phyloP scores from a whole-genome alignment of 371 early-diverging fungal genomes.

The Mucor racemosus region DNA sequence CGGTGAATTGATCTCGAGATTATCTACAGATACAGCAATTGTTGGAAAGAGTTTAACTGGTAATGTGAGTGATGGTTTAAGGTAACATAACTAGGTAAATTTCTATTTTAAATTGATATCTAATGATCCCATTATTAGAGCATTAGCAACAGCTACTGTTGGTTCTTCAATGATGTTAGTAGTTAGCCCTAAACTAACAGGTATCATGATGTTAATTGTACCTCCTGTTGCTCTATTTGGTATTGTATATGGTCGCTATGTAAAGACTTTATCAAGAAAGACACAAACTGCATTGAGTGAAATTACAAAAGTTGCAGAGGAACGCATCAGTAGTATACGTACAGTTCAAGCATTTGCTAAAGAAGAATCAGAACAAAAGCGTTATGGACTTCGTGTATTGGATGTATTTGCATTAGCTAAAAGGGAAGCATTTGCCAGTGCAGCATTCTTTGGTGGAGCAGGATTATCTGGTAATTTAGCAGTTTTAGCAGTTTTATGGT shows the following conservation, averaged over 20 bases:
- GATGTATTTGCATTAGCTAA: constrained; percentile 67
- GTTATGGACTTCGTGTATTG: constrained; percentile 59
- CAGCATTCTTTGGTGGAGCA: constrained; percentile 77
- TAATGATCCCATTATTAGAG: constrained; percentile 25
- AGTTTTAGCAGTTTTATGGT: constrained; percentile 76
- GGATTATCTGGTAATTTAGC: constrained; percentile 80
- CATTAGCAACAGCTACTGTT: constrained; percentile 59
- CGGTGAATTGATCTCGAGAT: constrained; percentile 80
- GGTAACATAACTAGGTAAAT: constrained; percentile 31
- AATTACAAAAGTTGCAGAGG: constrained; percentile 78
- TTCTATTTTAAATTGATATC: not conserved
- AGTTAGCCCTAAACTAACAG: constrained; percentile 70
- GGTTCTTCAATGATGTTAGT: constrained; percentile 77
- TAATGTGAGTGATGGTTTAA: constrained; percentile 81
- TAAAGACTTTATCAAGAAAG: constrained; percentile 65
- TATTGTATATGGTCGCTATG: constrained; percentile 74
- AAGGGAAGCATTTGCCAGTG: constrained; percentile 75
- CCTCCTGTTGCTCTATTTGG: constrained; percentile 78
- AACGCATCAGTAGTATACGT: constrained; percentile 71
- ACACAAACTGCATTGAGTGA: constrained; percentile 78
- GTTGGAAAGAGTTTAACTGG: constrained; percentile 81
- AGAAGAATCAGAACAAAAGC: constrained; percentile 61
- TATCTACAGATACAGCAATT: constrained; percentile 76
- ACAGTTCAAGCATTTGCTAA: constrained; percentile 82
- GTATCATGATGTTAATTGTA: constrained; percentile 78